These are phyloP conservation scores for Trametes pubescens DNA, from an alignment of 1,284 basidiomycete species.

Conservation along the genomic window DNA sequence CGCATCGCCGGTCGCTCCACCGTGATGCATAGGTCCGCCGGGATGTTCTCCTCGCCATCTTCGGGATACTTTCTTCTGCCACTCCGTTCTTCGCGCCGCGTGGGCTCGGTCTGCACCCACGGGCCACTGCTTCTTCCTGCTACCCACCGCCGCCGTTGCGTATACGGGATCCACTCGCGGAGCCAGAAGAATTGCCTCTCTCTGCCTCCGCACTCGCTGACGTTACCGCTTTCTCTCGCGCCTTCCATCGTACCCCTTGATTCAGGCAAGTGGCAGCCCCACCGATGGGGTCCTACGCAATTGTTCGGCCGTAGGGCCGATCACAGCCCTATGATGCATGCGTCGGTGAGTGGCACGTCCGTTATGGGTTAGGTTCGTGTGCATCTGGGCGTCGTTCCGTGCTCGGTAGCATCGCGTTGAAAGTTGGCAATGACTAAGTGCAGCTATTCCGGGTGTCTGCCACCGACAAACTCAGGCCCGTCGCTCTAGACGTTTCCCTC, in stretches of 20 bases:
- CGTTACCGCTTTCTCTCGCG: background rate
- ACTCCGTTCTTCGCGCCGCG: conserved; percentile 1
- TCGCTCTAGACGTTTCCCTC: too few relatives aligned
- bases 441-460: background rate
- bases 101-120: background rate
- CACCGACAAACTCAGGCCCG: background rate
- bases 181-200: too few relatives aligned
- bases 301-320: background rate
- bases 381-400: background rate
- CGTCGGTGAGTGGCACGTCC: background rate
- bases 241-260: background rate
- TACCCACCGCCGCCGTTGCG: background rate
- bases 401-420: conserved; percentile 7
- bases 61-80: background rate
- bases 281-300: background rate
- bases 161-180: background rate
- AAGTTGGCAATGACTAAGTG: background rate
- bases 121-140: conserved; percentile 6
- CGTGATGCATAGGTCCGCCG: background rate
- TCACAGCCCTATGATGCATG: background rate
- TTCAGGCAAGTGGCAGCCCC: background rate
- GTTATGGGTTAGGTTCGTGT: background rate
- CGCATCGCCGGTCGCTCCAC: conserved; percentile 9
- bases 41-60: background rate
- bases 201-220: background rate